Evolutionary conservation across 1,284 basidiomycete genomes (phyloP).

Genomic region (Rhodotorula glutinis): DNA sequence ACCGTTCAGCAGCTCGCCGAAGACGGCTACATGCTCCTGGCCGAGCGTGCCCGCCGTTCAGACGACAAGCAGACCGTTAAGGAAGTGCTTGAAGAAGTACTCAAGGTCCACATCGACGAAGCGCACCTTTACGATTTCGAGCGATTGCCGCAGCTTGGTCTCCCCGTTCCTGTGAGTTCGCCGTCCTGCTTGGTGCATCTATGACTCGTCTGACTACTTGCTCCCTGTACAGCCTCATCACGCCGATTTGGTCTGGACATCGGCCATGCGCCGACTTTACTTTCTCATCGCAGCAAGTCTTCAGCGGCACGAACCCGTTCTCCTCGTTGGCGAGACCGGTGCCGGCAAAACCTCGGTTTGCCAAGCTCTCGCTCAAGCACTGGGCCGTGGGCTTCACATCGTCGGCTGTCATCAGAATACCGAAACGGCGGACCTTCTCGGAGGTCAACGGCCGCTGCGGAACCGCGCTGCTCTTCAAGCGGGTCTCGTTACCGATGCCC

Average conservation of each 20-base stretch:
- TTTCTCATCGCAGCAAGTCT: conserved; percentile 77
- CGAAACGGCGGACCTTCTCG: conserved; percentile 96
- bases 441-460: conserved; percentile 87
- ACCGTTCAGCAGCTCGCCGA: conserved; percentile 85
- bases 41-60: conserved; percentile 76
- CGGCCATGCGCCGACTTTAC: conserved; percentile 87
- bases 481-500: conserved; percentile 46
- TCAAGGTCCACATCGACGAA: conserved; percentile 83
- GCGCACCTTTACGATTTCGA: conserved; percentile 62
- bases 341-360: conserved; percentile 97
- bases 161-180: conserved; percentile 55
- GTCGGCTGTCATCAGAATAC: conserved; percentile 99
- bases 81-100: conserved; percentile 83
- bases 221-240: conserved; percentile 41
- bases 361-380: conserved; percentile 75
- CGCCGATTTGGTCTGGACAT: conserved; percentile 76
- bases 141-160: conserved; percentile 56
- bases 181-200: too few species aligned
- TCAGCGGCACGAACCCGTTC: conserved; percentile 86
- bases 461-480: conserved; percentile 61
- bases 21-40: conserved; percentile 96
- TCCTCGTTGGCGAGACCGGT: conserved; percentile 98
- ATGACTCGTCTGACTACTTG: neutral
- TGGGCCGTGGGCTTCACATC: conserved; percentile 63
- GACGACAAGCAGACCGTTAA: conserved; percentile 89